phyloP scores from a whole-genome alignment of 2,329 filamentous ascomycete genomes.

The Boeremia lycopersici region DNA sequence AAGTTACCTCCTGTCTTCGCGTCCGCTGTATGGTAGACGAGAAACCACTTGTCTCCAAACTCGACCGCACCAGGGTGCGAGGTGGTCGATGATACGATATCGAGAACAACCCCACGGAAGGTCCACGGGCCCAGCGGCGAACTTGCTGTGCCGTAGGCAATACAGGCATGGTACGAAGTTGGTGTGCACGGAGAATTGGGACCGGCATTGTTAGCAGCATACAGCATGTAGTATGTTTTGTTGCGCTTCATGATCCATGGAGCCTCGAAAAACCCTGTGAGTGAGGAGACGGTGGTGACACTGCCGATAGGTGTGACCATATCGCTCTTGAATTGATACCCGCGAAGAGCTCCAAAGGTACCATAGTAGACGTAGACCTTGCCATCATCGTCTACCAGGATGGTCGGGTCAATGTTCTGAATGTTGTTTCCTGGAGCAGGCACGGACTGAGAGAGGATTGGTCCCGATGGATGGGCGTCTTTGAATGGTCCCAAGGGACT shows the following conservation, averaged over 20 bases:
- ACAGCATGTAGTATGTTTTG: slow-evolving; percentile 50
- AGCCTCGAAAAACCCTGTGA: slow-evolving; percentile 49
- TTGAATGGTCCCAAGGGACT: slow-evolving; percentile 45
- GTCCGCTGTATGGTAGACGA: slow-evolving; percentile 49
- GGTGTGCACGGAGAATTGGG: slow-evolving; percentile 47
- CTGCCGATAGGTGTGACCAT: slow-evolving; percentile 45
- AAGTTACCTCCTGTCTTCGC: slow-evolving; percentile 45
- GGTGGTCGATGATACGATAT: slow-evolving; percentile 48
- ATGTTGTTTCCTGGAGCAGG: slow-evolving; percentile 25
- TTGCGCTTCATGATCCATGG: slow-evolving; percentile 49
- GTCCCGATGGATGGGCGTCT: slow-evolving; percentile 39
- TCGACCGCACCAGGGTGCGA: slow-evolving; percentile 44
- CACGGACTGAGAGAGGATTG: not conserved
- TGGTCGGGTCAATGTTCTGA: slow-evolving; percentile 51
- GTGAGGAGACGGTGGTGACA: slow-evolving; percentile 26
- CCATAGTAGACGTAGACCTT: slow-evolving; percentile 50
- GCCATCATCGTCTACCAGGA: slow-evolving; percentile 47
- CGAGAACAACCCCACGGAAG: slow-evolving; percentile 43
- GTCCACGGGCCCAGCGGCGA: slow-evolving; percentile 48
- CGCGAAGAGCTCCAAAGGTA: slow-evolving; percentile 46
- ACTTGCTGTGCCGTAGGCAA: slow-evolving; percentile 47
- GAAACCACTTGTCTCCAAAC: not conserved
- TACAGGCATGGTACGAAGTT: slow-evolving; percentile 49
- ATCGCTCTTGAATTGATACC: slow-evolving; percentile 44
- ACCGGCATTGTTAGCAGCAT: slow-evolving; percentile 50